Evolutionary conservation across 371 early-diverging fungal genomes (phyloP), one percentile per base, ranked within the genome.

Genomic region (Nematocida displodere): DNA sequence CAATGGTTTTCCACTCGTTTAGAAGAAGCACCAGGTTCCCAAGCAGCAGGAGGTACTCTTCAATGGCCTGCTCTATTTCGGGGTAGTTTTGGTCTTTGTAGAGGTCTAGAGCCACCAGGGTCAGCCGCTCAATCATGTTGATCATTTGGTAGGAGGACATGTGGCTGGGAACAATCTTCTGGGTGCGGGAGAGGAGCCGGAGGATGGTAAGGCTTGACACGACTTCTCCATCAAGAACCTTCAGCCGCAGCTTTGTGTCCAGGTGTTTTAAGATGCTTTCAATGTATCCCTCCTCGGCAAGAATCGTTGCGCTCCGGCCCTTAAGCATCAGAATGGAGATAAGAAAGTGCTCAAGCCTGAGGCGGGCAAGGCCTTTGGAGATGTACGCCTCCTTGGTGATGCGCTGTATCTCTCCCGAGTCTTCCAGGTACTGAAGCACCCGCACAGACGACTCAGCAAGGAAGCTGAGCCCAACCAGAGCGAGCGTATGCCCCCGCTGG

Each of bases 151-250:
- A 48, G 3, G 61, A 20, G 5, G 49, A 61, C 40, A 71, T 17
- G 34, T 52, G 40, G 22, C n/a, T 5, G 7, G 47, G 28, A 3
- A 56, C 24, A 7, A 61, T 39, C 33, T 46, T 13, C 20, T n/a
- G 26, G 1, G 7, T 15, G 13, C 75, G 7, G 15, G 75, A 5
- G 37, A 71, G 62, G 22, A 71, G 26, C 28, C 53, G 65, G 15
- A 71, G 39, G 29, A 71, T 13, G 20, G n/a, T 3, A 11, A 61
- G 13, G 29, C 31, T 31, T 4, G 75, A 71, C 26, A 17, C 26
- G 22, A 53, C 28, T 20, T 48, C 62, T 49, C 68, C 75, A 17
- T 76, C 34, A 15, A 71, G 37, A n/a, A 71, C 37, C 42, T 62
- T 62, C 26, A n/a, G 15, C 2, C 50, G 34, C 36, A 71, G 11